Base-by-base conservation (phyloP, 2,329 filamentous ascomycete genomes). In the Dactylonectria estremocensis region DNA sequence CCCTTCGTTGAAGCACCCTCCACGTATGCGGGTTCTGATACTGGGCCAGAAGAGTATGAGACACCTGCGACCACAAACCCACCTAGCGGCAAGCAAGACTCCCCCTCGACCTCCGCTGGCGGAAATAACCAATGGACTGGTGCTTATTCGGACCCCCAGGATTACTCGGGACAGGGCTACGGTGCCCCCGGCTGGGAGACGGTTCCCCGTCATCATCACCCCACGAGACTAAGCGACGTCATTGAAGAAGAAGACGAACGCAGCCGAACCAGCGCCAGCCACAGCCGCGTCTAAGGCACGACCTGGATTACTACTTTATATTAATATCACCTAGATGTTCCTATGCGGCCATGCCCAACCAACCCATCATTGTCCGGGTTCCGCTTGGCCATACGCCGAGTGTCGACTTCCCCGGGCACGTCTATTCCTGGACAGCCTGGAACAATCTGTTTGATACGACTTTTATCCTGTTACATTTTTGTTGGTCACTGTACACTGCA, bases 191-290 rank as follows among this genome's bases (percentile, higher is more conserved):
- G 89, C 16, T 97, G 94, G 93, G 93, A 96, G 70, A 83, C 84
- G n/a, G 84, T 94, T 69, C 91, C 92, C 24, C 88, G 91, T 63
- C 95, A 97, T 80, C 93, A 96, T 73, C 94, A 97, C 81, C 95
- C 95, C 0, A 97, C 95, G 9, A 86, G 95, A 64, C 84, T 97
- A 69, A 97, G 94, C 79, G 95, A 97, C 81, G 95, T 97, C 31
- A 87, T 96, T 33, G 92, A 95, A 77, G 94, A 94, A 77, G 92
- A 97, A 70, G 93, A 96, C 72, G 94, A 97, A 81, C 87, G 90
- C 57, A 93, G 92, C 77, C 89, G 92, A 22, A 93, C 92, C 14
- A 93, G 92, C 72, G 90, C 90, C 11, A 92, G 90, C 78, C 88
- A 90, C 70, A 90, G 88, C 76, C 87, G 88, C 35, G 74, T 74